Base-by-base conservation (phyloP, 2,329 filamentous ascomycete genomes). In the Apiospora marii region DNA sequence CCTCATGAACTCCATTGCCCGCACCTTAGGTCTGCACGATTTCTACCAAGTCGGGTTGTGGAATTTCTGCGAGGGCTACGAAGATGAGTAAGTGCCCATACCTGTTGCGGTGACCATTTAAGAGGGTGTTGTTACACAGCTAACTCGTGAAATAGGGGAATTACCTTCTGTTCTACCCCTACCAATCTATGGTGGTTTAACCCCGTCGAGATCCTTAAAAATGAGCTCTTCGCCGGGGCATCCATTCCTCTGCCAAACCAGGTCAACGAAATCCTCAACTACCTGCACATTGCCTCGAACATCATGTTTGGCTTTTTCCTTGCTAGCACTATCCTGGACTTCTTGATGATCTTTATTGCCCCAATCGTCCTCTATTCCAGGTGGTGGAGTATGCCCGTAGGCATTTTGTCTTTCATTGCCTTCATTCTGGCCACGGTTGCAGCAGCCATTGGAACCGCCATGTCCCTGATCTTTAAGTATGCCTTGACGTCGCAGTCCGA, bases 31-130 rank as follows among this genome's bases (percentile, higher is more conserved):
- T 43, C 87, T 98, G 68, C 94, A 97, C 81, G 96, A 98, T 82
- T 98, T 97, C 83, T 98, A 98, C 83, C 93, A 95, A 78, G 93
- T 97, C 41, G 95, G 95, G 7, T 84, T 98, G 53, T 98, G 96
- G 96, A 92, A 92, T 73, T 98, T 93, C 82, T 98, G 96, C 82
- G 94, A 97, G 81, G 95, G 95, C 27, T 97, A 95, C 82, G 85
- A 90, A 72, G 87, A 89, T 77, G 86, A 92, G 83, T 89, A 80
- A 71, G 86, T 6, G 13, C 58, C 19, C 58, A 37, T 4, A 24
- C 58, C 10, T 34, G 5, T n/a, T n/a, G 41, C 58, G 10, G 34
- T n/a, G 2, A 12, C 34, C 34, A n/a, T 41, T 19, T 30, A 30
- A n/a, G 58, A 41, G 58, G 53, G 37, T 68, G 43, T 70, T 76